These are phyloP conservation scores for Murraya paniculata DNA, from an alignment of 345 rosid species.

Conservation along the genomic window DNA sequence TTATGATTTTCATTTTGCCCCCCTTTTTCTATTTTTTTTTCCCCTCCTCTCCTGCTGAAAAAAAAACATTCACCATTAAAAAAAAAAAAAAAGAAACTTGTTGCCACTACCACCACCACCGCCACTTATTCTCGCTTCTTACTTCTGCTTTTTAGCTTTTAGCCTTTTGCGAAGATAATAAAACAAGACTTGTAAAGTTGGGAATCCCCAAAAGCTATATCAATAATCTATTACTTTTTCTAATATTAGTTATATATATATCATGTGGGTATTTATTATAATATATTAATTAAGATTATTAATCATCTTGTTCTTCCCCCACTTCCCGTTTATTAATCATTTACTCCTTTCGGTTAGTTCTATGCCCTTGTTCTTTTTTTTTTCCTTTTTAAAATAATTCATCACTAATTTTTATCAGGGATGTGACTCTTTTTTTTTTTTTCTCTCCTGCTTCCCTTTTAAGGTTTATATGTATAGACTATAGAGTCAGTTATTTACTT, in stretches of 20 bases:
- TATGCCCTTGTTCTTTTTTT: background rate
- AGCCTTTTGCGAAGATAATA: background rate
- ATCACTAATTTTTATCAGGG: background rate
- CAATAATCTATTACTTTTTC: background rate
- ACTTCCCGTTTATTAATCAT: background rate
- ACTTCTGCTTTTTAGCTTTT: background rate
- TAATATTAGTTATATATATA: background rate
- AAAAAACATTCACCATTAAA: no score
- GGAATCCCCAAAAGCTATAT: slow-evolving; percentile 21
- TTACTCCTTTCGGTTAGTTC: background rate
- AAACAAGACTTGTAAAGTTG: slow-evolving; percentile 16
- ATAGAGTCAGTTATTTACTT: no score
- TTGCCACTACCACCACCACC: no score
- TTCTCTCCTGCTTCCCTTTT: background rate
- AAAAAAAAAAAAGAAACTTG: no score
- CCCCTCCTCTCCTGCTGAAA: background rate
- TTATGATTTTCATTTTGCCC: slow-evolving; percentile 3
- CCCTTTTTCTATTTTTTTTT: background rate
- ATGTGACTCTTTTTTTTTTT: no score
- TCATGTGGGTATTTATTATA: background rate
- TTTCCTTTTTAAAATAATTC: no score
- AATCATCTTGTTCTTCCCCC: background rate
- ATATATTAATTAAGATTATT: background rate
- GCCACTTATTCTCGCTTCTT: no score
- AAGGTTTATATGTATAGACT: background rate